A percentile compares a stretch with the other conserved stretches of the same genome.
Conservation (phyloP, 2,329 filamentous ascomycete species). For the Hypoxylon sp. region DNA sequence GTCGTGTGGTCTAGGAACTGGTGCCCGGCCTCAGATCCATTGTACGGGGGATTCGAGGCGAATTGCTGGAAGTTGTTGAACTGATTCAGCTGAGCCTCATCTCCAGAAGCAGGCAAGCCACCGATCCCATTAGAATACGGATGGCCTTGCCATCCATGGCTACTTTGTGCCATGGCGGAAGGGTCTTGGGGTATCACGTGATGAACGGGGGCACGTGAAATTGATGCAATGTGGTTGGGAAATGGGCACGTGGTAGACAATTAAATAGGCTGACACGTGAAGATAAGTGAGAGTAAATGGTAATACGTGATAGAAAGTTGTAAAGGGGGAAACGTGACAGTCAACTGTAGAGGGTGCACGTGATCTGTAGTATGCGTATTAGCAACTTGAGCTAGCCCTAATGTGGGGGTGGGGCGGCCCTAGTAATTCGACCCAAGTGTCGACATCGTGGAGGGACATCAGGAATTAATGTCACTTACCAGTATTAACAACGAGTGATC, state of each 20-base stretch:
- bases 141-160: slow-evolving; percentile 26
- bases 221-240: background rate
- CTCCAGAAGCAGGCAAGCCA: background rate
- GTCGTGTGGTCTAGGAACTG: background rate
- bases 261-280: background rate
- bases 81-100: slow-evolving; percentile 1
- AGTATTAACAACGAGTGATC: slow-evolving; percentile 6
- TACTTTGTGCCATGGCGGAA: slow-evolving; percentile 29
- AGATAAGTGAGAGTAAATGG: background rate
- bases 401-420: slow-evolving; percentile 9
- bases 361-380: slow-evolving; percentile 11
- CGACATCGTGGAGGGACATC: background rate
- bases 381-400: slow-evolving; percentile 1
- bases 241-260: background rate
- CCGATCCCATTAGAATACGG: slow-evolving; percentile 18
- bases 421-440: slow-evolving; percentile 4
- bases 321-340: slow-evolving; percentile 12
- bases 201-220: background rate
- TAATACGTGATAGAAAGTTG: slow-evolving; percentile 4
- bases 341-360: slow-evolving; percentile 3
- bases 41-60: slow-evolving; percentile 3
- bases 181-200: slow-evolving; percentile 21
- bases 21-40: slow-evolving; percentile 2
- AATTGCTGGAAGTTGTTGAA: slow-evolving; percentile 23
- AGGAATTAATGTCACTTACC: slow-evolving; percentile 7